phyloP scores from a whole-genome alignment of 108 stramenopile species.

The Craspedostauros australis region DNA sequence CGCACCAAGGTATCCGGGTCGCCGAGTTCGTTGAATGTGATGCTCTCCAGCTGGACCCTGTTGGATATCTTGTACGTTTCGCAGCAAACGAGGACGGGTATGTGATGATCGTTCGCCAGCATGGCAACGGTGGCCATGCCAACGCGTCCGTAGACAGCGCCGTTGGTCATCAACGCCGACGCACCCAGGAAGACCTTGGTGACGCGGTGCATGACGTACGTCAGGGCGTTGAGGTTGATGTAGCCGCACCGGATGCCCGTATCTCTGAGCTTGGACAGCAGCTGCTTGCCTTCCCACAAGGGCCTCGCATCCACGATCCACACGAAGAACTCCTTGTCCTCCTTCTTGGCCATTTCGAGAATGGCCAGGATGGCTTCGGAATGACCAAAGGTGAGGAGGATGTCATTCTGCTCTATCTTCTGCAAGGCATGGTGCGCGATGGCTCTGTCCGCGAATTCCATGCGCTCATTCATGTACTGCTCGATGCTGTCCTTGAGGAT shows the following conservation, averaged over 20 bases:
- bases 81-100: slow-evolving; percentile 94
- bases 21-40: slow-evolving; percentile 94
- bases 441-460: slow-evolving; percentile 84
- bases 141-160: slow-evolving; percentile 83
- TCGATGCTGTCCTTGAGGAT: slow-evolving; percentile 79
- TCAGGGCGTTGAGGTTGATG: slow-evolving; percentile 79
- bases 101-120: slow-evolving; percentile 76
- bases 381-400: slow-evolving; percentile 89
- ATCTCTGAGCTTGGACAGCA: slow-evolving; percentile 53
- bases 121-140: slow-evolving; percentile 95
- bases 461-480: slow-evolving; percentile 80
- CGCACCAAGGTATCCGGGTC: slow-evolving; percentile 72
- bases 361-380: slow-evolving; percentile 63
- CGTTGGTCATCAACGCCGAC: slow-evolving; percentile 93
- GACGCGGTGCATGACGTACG: slow-evolving; percentile 92
- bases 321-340: slow-evolving; percentile 49
- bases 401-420: slow-evolving; percentile 76
- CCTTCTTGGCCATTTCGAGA: slow-evolving; percentile 30
- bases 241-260: slow-evolving; percentile 82
- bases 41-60: slow-evolving; percentile 92
- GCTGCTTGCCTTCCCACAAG: slow-evolving; percentile 74
- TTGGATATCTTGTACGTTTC: slow-evolving; percentile 99
- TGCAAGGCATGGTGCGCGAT: slow-evolving; percentile 74
- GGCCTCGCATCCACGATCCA: slow-evolving; percentile 92
- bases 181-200: slow-evolving; percentile 98